phyloP scores from a whole-genome alignment of 345 rosid species.

The Excoecaria agallocha region DNA sequence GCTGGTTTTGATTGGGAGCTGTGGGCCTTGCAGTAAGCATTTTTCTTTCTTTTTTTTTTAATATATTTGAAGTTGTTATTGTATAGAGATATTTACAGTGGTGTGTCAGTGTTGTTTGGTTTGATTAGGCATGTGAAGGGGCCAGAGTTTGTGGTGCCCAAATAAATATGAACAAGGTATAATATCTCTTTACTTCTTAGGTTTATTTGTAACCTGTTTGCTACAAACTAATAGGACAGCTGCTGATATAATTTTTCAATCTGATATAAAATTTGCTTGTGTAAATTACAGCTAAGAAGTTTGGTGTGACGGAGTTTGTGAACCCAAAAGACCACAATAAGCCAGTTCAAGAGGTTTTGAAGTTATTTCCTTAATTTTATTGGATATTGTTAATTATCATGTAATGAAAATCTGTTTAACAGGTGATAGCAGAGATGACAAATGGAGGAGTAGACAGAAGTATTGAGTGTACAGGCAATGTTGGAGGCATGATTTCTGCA shows the following conservation, averaged over 20 bases:
- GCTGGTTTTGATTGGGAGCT: no score
- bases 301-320: conserved; percentile 25
- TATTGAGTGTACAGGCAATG: conserved; percentile 45
- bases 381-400: not conserved
- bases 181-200: not conserved
- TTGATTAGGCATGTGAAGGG: conserved; percentile 33
- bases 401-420: not conserved
- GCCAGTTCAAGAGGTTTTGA: conserved; percentile 22
- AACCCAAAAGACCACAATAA: conserved; percentile 35
- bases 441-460: conserved; percentile 50
- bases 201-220: no score
- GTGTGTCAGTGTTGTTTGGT: no score
- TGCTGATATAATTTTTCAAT: no score
- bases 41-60: not conserved
- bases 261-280: not conserved
- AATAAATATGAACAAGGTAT: conserved; percentile 22
- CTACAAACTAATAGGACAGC: no score
- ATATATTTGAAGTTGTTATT: no score
- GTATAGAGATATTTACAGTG: no score
- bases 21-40: conserved; percentile 25
- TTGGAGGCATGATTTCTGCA: conserved; percentile 47
- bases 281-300: conserved; percentile 18
- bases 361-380: no score
- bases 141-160: conserved; percentile 32
- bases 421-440: conserved; percentile 52